A percentile compares a stretch with the other conserved stretches of the same genome.
Conservation (phyloP, 192 early-diverging fungal genomes). For the Gamsiella multidivaricata region DNA sequence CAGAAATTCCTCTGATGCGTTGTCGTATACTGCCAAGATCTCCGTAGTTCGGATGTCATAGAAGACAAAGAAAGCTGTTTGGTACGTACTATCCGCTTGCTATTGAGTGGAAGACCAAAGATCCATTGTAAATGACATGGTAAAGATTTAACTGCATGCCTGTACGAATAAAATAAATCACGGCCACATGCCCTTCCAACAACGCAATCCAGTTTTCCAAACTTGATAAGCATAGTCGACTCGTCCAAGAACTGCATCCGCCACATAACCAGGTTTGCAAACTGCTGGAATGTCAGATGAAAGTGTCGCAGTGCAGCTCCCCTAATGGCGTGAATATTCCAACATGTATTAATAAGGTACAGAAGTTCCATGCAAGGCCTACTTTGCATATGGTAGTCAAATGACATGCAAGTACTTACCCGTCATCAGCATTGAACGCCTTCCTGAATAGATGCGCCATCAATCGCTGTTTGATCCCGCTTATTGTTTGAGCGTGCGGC, state of each 20-base stretch:
- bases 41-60: constrained; percentile 67
- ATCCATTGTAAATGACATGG: not conserved
- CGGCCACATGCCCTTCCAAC: constrained; percentile 56
- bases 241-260: constrained; percentile 74
- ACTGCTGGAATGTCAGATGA: constrained; percentile 70
- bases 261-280: constrained; percentile 73
- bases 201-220: constrained; percentile 66
- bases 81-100: constrained; percentile 51
- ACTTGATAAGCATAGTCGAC: constrained; percentile 72
- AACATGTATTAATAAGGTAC: not conserved
- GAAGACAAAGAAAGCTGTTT: constrained; percentile 74
- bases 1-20: constrained; percentile 70
- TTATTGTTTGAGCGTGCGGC: constrained; percentile 53
- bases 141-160: not conserved
- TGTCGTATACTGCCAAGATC: constrained; percentile 74
- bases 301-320: constrained; percentile 67
- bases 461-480: constrained; percentile 77
- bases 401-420: constrained; percentile 17
- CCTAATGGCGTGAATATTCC: constrained; percentile 16
- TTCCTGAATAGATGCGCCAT: constrained; percentile 71
- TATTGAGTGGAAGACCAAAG: no score
- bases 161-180: no score
- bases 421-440: constrained; percentile 59
- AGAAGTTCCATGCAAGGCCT: no score
- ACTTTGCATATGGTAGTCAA: not conserved